phyloP scores from a whole-genome alignment of 176 grass and related monocot species.

The maize (Zea mays) region DNA sequence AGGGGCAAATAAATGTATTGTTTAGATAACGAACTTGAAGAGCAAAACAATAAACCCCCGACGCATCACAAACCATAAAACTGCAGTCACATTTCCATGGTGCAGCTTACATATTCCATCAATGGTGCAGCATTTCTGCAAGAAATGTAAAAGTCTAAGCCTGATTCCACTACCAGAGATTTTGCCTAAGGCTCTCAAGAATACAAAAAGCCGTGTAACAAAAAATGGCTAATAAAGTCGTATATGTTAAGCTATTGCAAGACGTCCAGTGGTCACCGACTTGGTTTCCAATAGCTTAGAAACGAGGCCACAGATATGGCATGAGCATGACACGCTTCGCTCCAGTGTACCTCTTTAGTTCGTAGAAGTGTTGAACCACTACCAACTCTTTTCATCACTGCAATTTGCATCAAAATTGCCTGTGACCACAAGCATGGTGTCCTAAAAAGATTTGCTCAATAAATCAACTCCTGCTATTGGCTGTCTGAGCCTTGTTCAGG shows the following conservation, averaged over 20 bases:
- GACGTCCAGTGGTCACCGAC: conserved; percentile 30
- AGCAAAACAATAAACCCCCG: conserved; percentile 1
- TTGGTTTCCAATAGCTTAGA: conserved; percentile 31
- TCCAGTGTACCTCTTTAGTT: not conserved
- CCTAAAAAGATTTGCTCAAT: conserved; percentile 15
- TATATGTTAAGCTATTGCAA: conserved; percentile 40
- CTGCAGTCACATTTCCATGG: conserved; percentile 18
- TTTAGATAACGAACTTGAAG: not conserved
- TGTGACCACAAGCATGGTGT: conserved; percentile 24
- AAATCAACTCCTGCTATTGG: conserved; percentile 67
- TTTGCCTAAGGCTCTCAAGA: conserved; percentile 32
- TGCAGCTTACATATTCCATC: conserved; percentile 14
- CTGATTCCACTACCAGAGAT: not conserved
- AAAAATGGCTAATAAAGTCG: conserved; percentile 41
- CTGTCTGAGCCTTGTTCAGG: conserved; percentile 63
- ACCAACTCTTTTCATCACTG: conserved; percentile 29
- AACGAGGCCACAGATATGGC: conserved; percentile 29
- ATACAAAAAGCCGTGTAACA: conserved; percentile 11
- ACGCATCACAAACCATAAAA: not conserved
- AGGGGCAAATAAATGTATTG: not conserved
- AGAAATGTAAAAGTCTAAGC: not conserved
- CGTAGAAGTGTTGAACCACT: not conserved
- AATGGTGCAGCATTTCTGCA: conserved; percentile 18
- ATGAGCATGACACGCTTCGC: not conserved
- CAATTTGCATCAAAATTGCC: conserved; percentile 55